These are phyloP conservation scores for Candida ortonii DNA, from an alignment of 805 yeast species.

Conservation along the genomic window DNA sequence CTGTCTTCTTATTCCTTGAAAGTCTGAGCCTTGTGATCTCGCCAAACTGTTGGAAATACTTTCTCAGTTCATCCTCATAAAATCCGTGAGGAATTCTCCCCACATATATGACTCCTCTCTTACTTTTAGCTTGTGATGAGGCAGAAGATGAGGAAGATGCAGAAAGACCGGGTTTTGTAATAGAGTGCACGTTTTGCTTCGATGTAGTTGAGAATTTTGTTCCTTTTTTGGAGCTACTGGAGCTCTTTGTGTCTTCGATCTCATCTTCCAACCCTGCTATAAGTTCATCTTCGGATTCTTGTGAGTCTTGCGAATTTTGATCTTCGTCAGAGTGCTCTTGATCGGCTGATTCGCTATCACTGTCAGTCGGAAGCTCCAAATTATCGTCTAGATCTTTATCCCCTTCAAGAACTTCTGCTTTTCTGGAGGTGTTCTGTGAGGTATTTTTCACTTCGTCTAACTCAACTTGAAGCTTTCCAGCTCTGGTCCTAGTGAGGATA, in stretches of 20 bases:
- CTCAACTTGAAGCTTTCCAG: slow-evolving; percentile 10
- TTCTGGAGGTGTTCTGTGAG: too few relatives aligned
- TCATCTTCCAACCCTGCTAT: slow-evolving; percentile 20
- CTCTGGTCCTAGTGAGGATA: slow-evolving; percentile 22
- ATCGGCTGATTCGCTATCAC: too few relatives aligned
- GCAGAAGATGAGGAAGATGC: slow-evolving; percentile 6
- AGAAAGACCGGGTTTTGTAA: slow-evolving; percentile 21
- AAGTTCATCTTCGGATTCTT: slow-evolving; percentile 17
- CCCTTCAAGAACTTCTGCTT: slow-evolving; percentile 4
- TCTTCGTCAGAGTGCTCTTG: slow-evolving; percentile 5
- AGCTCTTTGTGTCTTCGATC: slow-evolving; percentile 1
- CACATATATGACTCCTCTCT: slow-evolving; percentile 74
- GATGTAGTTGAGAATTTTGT: slow-evolving; percentile 11
- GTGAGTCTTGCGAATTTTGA: too few relatives aligned
- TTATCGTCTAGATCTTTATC: slow-evolving; percentile 14
- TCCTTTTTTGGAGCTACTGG: slow-evolving; percentile 1
- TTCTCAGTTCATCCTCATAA: slow-evolving; percentile 73
- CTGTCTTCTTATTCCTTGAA: slow-evolving; percentile 87
- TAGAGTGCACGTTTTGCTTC: slow-evolving; percentile 22
- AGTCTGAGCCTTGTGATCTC: slow-evolving; percentile 71
- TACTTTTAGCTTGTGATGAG: slow-evolving; percentile 19
- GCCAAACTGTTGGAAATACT: slow-evolving; percentile 91
- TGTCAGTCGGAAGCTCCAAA: slow-evolving; percentile 19
- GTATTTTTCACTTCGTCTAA: slow-evolving; percentile 9
- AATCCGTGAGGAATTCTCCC: slow-evolving; percentile 94